Evolutionary conservation across 805 yeast species (phyloP).

Genomic region (Zygosaccharomyces bisporus): DNA sequence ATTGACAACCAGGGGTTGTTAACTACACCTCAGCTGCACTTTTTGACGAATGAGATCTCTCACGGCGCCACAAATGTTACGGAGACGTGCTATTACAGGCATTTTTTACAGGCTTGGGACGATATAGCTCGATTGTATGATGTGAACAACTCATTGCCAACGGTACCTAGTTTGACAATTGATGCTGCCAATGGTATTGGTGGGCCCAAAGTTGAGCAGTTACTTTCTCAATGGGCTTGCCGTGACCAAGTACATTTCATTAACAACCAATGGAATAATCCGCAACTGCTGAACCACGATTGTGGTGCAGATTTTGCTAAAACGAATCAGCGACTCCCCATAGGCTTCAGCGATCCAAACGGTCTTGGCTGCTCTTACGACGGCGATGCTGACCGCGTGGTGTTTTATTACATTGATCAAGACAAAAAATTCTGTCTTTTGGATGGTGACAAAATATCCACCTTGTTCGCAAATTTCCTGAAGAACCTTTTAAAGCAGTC

Average conservation of each 20-base stretch:
- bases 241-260: constrained; percentile 42
- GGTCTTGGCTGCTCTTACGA: constrained; percentile 79
- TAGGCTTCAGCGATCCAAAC: constrained; percentile 41
- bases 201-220: constrained; percentile 59
- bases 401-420: constrained; percentile 59
- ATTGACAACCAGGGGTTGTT: constrained; percentile 57
- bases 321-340: constrained; percentile 77
- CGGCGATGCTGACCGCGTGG: constrained; percentile 96
- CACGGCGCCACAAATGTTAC: constrained; percentile 55
- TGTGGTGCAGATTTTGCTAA: constrained; percentile 98
- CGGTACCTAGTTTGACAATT: constrained; percentile 45
- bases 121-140: constrained; percentile 16
- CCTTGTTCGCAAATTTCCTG: constrained; percentile 71
- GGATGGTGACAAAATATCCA: constrained; percentile 93
- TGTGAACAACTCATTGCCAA: constrained; percentile 8
- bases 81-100: constrained; percentile 66
- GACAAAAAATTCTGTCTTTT: constrained; percentile 48
- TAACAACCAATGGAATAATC: constrained; percentile 52
- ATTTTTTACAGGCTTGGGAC: constrained; percentile 45
- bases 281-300: constrained; percentile 59
- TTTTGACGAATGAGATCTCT: constrained; percentile 64
- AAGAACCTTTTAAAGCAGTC: constrained; percentile 48
- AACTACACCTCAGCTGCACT: constrained; percentile 95
- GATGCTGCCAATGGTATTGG: constrained; percentile 99
- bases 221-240: constrained; percentile 39